phyloP scores from a whole-genome alignment of 2,329 filamentous ascomycete genomes.

The Ophiosphaerella narmari region DNA sequence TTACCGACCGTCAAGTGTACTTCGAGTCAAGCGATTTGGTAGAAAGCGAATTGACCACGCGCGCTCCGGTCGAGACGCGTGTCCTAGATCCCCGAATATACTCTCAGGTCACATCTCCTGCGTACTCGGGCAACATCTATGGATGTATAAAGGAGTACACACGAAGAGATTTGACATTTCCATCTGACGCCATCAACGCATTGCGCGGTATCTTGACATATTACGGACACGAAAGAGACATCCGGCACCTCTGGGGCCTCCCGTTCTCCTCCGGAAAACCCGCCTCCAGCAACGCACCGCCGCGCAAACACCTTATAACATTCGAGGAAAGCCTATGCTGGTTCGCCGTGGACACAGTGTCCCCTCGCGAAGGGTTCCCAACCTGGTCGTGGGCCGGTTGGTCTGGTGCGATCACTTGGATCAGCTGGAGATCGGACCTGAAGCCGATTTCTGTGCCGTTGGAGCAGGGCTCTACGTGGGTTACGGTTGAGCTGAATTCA shows the following conservation, averaged over 20 bases:
- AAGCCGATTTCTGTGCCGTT: not conserved
- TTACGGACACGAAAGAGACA: not conserved
- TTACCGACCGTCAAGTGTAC: constrained; percentile 1
- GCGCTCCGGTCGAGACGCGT: not conserved
- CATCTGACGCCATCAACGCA: not conserved
- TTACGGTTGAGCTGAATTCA: not conserved
- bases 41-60: not conserved
- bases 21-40: not conserved
- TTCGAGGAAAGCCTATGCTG: not conserved
- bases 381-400: constrained; percentile 2
- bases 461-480: not conserved
- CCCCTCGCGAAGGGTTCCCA: constrained; percentile 5
- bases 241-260: not conserved
- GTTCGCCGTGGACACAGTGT: not conserved
- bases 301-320: not conserved
- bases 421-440: not conserved
- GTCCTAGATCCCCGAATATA: not conserved
- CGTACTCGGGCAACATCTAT: not conserved
- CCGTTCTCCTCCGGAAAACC: not conserved
- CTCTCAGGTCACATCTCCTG: not conserved
- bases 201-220: not conserved
- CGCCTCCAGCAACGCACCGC: not conserved
- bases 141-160: not conserved
- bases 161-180: not conserved
- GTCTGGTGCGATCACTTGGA: not conserved